phyloP scores from a whole-genome alignment of 1,284 basidiomycete species.

The Singerocomus inundabilis region DNA sequence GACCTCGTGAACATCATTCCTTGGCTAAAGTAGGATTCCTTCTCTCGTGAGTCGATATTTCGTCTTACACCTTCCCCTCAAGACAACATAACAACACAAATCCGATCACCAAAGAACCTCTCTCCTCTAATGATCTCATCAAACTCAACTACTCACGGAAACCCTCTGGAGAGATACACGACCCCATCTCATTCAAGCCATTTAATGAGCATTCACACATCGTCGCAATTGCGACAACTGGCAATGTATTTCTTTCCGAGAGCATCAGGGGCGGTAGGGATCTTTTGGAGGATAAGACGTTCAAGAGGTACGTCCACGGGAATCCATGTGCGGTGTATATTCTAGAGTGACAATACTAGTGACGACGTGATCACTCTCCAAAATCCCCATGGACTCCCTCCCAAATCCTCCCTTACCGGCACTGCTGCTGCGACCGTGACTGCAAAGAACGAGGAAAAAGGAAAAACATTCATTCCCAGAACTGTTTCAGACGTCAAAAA shows the following conservation, averaged over 20 bases:
- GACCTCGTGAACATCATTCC: constrained; percentile 90
- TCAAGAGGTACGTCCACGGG: constrained; percentile 64
- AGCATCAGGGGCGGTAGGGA: constrained; percentile 89
- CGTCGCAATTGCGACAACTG: constrained; percentile 85
- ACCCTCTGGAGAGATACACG: constrained; percentile 78
- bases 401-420: constrained; percentile 49
- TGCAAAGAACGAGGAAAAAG: constrained; percentile 32
- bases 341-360: constrained; percentile 38
- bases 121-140: constrained; percentile 80
- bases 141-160: constrained; percentile 86
- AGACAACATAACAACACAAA: constrained; percentile 78
- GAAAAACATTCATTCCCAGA: constrained; percentile 37
- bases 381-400: constrained; percentile 74
- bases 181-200: constrained; percentile 91
- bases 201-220: constrained; percentile 92
- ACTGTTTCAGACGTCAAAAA: constrained; percentile 48
- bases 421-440: constrained; percentile 30
- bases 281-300: constrained; percentile 80
- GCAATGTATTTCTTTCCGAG: constrained; percentile 89
- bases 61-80: constrained; percentile 21
- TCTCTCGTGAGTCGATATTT: constrained; percentile 9
- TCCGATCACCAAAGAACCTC: constrained; percentile 83
- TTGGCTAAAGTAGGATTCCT: constrained; percentile 78
- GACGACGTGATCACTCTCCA: constrained; percentile 92
- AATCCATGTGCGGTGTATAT: background rate